Evolutionary conservation across 306 rosid genomes (phyloP).

Genomic region (Quercus gilva): DNA sequence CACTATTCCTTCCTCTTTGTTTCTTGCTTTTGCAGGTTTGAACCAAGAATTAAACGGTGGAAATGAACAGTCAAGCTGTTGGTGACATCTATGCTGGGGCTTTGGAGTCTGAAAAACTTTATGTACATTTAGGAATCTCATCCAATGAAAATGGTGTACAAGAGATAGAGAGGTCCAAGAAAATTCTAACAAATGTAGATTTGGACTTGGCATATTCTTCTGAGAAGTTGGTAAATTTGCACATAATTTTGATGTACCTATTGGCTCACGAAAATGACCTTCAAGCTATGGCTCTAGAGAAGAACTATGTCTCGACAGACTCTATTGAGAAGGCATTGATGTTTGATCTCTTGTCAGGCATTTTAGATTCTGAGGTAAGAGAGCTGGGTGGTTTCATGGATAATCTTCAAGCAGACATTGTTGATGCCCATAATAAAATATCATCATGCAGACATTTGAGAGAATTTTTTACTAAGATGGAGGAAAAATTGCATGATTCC

Average conservation of each 20-base stretch:
- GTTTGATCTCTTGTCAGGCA: slow-evolving; percentile 66
- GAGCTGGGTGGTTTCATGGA: slow-evolving; percentile 80
- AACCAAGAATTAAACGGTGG: slow-evolving; percentile 25
- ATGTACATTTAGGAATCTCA: slow-evolving; percentile 34
- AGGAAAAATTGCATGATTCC: slow-evolving; percentile 66
- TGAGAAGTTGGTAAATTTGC: slow-evolving; percentile 77
- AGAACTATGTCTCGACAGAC: slow-evolving; percentile 36
- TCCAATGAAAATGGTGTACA: slow-evolving; percentile 41
- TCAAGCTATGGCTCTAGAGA: slow-evolving; percentile 47
- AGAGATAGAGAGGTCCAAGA: slow-evolving; percentile 51
- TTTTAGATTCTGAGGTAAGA: slow-evolving; percentile 84
- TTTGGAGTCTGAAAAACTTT: slow-evolving; percentile 31
- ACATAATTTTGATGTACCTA: slow-evolving; percentile 58
- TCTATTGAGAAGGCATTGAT: slow-evolving; percentile 58
- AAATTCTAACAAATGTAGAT: slow-evolving; percentile 65
- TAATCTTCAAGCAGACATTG: slow-evolving; percentile 57
- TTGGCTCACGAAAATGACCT: slow-evolving; percentile 72
- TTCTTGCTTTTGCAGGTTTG: slow-evolving; percentile 16
- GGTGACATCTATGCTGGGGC: slow-evolving; percentile 26
- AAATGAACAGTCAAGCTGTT: slow-evolving; percentile 47
- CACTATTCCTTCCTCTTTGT: slow-evolving; percentile 14
- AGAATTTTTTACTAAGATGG: slow-evolving; percentile 48
- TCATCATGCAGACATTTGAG: slow-evolving; percentile 73
- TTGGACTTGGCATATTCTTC: slow-evolving; percentile 78
- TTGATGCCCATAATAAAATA: slow-evolving; percentile 60